Evolutionary conservation across 2,329 filamentous ascomycete genomes (phyloP).

Genomic region (Stachybotrys elegans): DNA sequence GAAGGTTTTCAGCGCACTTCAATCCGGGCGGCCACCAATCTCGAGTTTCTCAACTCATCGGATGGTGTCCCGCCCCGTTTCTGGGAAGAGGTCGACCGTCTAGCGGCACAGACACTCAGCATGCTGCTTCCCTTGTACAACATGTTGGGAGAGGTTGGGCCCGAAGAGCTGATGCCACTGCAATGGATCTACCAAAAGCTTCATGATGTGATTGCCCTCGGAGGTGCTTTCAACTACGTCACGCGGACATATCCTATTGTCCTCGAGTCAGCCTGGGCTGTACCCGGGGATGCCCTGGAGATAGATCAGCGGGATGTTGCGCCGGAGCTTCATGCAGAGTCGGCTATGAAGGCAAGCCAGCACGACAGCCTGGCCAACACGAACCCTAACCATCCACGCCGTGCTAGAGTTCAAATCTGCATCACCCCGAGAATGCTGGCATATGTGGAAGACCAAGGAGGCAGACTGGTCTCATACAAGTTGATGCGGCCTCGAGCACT

Average conservation of each 20-base stretch:
- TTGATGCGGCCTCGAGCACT: conserved; percentile 20
- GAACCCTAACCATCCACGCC: too few relatives aligned
- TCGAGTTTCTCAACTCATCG: conserved; percentile 14
- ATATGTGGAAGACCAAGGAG: too few relatives aligned
- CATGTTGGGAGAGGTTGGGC: conserved; percentile 10
- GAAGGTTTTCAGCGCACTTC: conserved; percentile 23
- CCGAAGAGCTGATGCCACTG: conserved; percentile 6
- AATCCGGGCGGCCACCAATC: conserved; percentile 14
- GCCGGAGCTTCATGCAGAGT: too few relatives aligned
- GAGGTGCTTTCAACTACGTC: conserved; percentile 24
- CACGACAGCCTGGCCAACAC: conserved; percentile 1
- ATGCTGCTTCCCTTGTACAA: conserved; percentile 20
- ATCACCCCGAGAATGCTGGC: too few relatives aligned
- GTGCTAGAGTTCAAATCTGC: too few relatives aligned
- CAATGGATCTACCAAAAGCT: conserved; percentile 17
- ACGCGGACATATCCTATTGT: conserved; percentile 18
- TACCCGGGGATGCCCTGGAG: conserved; percentile 20
- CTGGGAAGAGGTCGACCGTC: conserved; percentile 24
- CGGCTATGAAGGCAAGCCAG: not conserved
- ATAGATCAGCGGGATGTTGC: conserved; percentile 15
- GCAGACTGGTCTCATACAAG: conserved; percentile 13
- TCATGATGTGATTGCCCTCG: conserved; percentile 22
- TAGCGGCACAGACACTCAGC: conserved; percentile 14
- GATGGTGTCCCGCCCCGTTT: conserved; percentile 18
- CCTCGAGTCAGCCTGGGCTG: conserved; percentile 19